A percentile compares a stretch with the other conserved stretches of the same genome.
phyloP scores from a whole-genome alignment of 345 rosid species.

The Syzygium aqueum region DNA sequence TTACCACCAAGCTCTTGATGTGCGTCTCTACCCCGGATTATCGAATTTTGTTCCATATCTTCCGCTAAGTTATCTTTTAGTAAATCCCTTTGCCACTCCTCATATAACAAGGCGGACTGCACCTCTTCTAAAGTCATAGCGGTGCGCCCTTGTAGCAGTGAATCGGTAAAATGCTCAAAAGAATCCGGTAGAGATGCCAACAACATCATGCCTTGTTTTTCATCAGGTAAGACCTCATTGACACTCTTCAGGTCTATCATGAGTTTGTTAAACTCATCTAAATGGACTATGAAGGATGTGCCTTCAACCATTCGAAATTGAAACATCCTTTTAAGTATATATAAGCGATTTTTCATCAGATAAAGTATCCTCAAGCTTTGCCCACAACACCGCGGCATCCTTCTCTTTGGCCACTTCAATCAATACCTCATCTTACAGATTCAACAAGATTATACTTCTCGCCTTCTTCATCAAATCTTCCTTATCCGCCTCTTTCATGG shows the following conservation, averaged over 20 bases:
- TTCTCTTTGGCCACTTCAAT: not conserved
- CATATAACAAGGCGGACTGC: not conserved
- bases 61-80: not conserved
- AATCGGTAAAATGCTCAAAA: not conserved
- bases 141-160: not conserved
- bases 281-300: not conserved
- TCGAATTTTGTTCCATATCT: not conserved
- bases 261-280: not conserved
- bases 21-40: fast-evolving
- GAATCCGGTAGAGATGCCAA: not conserved
- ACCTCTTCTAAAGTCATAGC: not conserved
- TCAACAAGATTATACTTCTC: not conserved
- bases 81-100: not conserved
- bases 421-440: not conserved
- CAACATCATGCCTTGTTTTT: not conserved
- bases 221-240: fast-evolving
- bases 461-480: not conserved
- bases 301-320: not conserved
- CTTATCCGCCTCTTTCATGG: not conserved
- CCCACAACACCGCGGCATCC: fast-evolving
- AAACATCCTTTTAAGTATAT: not conserved
- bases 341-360: not conserved
- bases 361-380: not conserved
- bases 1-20: not conserved
- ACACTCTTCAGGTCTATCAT: fast-evolving